Evolutionary conservation across 169 alveolate genomes (phyloP), one percentile per base, ranked within the genome.

Genomic region (Plasmodium relictum): DNA sequence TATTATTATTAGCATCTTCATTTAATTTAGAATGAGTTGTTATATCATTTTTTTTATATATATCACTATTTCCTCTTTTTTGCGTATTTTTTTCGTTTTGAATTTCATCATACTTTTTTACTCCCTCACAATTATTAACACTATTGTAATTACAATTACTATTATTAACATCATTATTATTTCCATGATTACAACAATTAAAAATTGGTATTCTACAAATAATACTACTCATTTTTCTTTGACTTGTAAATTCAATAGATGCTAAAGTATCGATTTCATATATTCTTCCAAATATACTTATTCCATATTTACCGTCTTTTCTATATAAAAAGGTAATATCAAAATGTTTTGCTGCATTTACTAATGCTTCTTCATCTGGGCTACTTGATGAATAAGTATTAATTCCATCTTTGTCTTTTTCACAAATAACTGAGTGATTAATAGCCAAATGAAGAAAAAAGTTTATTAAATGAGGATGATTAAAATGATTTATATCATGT

Each of bases 311-410:
- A 62, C 92, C 94, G 44, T 93, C 92, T 58, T 72, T 94, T 42
- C 94, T 63, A 54, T 87, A 88, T n/a, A 94, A n/a, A 45, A 94
- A 89, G 24, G 89, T 92, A 73, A 94, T 91, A 9, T 91, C 95
- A 24, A 89, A 92, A 61, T 91, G 94, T 12, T 76, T 73, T 10
- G 95, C 96, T n/a, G 96, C 96, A 62, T 94, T 85, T 10, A 92
- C 96, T 52, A 94, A 91, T 39, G 95, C 93, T 20, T 91, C 92
- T 39, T 94, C 96, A 68, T 94, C 96, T 0, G 96, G 96, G 50
- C 95, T 92, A 41, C 92, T 88, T 5, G 95, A 91, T 42, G 90
- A 85, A 69, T 94, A 94, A 9, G 88, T 69, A 44, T 56, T 83
- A 6, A 58, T 92, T 24, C 88, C 80, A 6, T 62, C 71, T 5